phyloP scores from a whole-genome alignment of 345 rosid species.

The Mercurialis annua region DNA sequence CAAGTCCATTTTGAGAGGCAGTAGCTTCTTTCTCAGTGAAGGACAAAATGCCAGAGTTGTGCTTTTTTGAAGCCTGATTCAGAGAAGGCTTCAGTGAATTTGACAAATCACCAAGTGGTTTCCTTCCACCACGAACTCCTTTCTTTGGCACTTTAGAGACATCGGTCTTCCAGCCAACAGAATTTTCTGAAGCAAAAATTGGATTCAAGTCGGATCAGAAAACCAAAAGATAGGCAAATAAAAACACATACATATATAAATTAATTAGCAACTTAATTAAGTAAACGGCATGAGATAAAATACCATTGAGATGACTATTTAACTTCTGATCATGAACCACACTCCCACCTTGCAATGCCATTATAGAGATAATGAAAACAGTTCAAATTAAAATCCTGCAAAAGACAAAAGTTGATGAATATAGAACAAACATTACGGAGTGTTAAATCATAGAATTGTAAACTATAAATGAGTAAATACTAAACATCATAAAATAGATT shows the following conservation, averaged over 20 bases:
- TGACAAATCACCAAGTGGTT: conserved; percentile 61
- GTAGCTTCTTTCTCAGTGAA: conserved; percentile 25
- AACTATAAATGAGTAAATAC: background rate
- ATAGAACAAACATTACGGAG: background rate
- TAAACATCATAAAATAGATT: background rate
- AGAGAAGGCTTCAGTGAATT: conserved; percentile 42
- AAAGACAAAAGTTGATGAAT: background rate
- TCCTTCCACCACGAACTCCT: conserved; percentile 46
- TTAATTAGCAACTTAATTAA: background rate
- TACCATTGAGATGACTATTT: conserved; percentile 32
- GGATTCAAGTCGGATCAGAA: conserved; percentile 1
- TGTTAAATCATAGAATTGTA: no score
- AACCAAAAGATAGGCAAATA: background rate
- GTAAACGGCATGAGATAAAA: background rate
- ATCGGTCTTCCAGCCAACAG: conserved; percentile 33
- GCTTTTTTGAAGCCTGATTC: conserved; percentile 36
- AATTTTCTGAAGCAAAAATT: conserved; percentile 21
- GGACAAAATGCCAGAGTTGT: conserved; percentile 21
- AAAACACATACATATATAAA: no score
- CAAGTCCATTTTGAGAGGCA: conserved; percentile 19
- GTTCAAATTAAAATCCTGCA: conserved; percentile 15
- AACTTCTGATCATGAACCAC: conserved; percentile 43
- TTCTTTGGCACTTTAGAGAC: conserved; percentile 31
- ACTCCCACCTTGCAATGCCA: conserved; percentile 37
- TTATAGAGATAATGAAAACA: conserved; percentile 8